Percentiles rank a stretch among this genome's conserved stretches.
Evolutionary conservation across 768 basidiomycete genomes (phyloP).

Genomic region (Tephrocybe sp.): DNA sequence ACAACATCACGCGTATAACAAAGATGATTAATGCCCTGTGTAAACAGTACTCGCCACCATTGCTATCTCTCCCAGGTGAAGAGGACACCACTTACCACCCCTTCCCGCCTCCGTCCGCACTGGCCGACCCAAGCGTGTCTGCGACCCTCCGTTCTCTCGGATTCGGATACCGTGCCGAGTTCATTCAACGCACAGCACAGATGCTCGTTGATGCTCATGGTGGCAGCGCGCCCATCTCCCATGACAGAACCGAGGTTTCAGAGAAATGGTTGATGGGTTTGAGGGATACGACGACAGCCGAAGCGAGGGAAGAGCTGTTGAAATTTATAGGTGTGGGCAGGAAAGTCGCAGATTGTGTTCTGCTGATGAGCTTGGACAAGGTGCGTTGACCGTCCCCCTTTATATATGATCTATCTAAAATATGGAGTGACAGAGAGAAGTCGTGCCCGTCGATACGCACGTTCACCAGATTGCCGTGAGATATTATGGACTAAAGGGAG

Average conservation of each 20-base stretch:
- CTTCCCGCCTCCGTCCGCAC: conserved; percentile 77
- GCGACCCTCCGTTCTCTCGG: conserved; percentile 75
- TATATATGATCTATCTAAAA: background rate
- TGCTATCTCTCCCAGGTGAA: conserved; percentile 51
- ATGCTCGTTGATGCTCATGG: conserved; percentile 69
- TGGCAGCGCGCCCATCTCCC: conserved; percentile 16
- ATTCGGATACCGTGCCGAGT: conserved; percentile 95
- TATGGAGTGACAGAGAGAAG: conserved; percentile 56
- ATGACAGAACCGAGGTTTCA: conserved; percentile 41
- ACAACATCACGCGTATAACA: conserved; percentile 93
- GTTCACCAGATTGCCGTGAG: conserved; percentile 87
- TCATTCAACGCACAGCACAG: conserved; percentile 79
- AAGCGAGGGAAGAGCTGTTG: conserved; percentile 74
- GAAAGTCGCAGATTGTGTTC: conserved; percentile 94
- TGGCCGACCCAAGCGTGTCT: conserved; percentile 60
- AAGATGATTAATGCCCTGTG: conserved; percentile 90
- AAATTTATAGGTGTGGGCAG: conserved; percentile 90
- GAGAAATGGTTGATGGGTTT: conserved; percentile 63
- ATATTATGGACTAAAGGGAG: conserved; percentile 65
- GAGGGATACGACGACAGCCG: conserved; percentile 45
- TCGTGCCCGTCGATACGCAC: conserved; percentile 96
- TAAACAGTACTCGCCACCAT: conserved; percentile 67
- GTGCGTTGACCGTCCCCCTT: conserved; percentile 33
- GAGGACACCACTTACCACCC: conserved; percentile 63
- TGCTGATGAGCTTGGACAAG: conserved; percentile 93